Conservation (phyloP, 2,329 filamentous ascomycete species). For the Alternaria solani region DNA sequence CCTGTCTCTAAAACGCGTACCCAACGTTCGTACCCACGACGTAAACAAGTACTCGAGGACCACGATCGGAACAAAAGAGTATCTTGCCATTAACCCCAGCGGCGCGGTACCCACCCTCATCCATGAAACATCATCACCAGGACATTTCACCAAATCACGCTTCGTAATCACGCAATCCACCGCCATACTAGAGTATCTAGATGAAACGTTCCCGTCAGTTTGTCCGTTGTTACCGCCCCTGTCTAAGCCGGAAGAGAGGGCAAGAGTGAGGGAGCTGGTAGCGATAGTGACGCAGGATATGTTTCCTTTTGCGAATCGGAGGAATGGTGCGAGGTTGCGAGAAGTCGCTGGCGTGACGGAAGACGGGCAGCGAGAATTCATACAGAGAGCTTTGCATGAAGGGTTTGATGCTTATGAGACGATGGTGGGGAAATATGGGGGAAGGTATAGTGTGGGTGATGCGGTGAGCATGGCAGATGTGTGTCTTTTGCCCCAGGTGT, state of each 20-base stretch:
- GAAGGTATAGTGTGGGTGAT: constrained; percentile 65
- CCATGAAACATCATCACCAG: constrained; percentile 60
- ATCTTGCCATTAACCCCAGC: constrained; percentile 63
- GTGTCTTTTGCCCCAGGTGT: constrained; percentile 65
- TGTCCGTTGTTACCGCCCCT: constrained; percentile 45
- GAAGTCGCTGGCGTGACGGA: constrained; percentile 44
- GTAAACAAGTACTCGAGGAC: constrained; percentile 58
- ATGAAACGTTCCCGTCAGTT: not conserved
- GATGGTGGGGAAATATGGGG: constrained; percentile 50
- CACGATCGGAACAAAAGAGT: constrained; percentile 60
- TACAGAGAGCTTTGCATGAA: constrained; percentile 53
- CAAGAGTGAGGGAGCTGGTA: constrained; percentile 62
- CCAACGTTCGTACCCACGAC: constrained; percentile 59
- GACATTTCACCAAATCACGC: not conserved
- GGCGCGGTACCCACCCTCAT: constrained; percentile 8
- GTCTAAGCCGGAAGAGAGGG: constrained; percentile 54
- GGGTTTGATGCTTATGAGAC: constrained; percentile 67
- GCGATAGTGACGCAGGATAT: constrained; percentile 65
- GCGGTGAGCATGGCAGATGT: constrained; percentile 66
- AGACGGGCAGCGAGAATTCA: constrained; percentile 13
- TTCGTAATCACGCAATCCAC: not conserved
- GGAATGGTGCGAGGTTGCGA: constrained; percentile 61
- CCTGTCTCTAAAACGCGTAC: constrained; percentile 59
- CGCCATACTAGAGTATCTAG: not conserved
- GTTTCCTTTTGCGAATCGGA: constrained; percentile 68